A percentile compares a stretch with the other conserved stretches of the same genome.
These are phyloP conservation scores for Starmerella floris DNA, from an alignment of 805 yeast species.

Conservation along the genomic window DNA sequence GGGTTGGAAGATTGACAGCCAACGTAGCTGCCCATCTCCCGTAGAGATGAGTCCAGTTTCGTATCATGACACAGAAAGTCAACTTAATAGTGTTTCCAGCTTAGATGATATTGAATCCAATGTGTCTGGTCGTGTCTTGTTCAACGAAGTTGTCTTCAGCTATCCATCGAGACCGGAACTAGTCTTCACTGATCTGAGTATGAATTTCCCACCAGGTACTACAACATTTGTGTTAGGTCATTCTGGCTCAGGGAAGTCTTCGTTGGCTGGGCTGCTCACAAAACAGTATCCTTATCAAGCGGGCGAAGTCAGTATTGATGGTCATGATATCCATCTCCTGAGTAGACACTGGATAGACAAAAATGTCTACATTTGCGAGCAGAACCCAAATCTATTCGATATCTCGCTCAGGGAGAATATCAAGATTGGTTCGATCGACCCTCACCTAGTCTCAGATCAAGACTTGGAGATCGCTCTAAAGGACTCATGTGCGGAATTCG, in stretches of 20 bases:
- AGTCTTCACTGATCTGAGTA: conserved; percentile 37
- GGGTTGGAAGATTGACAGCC: conserved; percentile 7
- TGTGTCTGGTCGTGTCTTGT: conserved; percentile 7
- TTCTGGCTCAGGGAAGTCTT: conserved; percentile 91
- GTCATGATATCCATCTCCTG: conserved; percentile 33
- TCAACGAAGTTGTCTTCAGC: conserved; percentile 31
- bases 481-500: conserved; percentile 40
- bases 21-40: too few species aligned
- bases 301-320: conserved; percentile 54
- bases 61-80: too few species aligned
- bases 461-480: conserved; percentile 35
- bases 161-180: conserved; percentile 46
- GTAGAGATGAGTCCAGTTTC: too few species aligned
- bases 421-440: conserved; percentile 33
- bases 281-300: conserved; percentile 39
- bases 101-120: background rate
- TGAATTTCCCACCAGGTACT: conserved; percentile 35
- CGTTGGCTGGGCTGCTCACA: conserved; percentile 50
- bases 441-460: conserved; percentile 20
- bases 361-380: conserved; percentile 64
- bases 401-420: conserved; percentile 54
- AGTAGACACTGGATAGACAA: conserved; percentile 41
- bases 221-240: conserved; percentile 63
- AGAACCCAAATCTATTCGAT: conserved; percentile 50
- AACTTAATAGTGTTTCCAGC: too few species aligned